phyloP scores from a whole-genome alignment of 192 early-diverging fungal species.

The Linnemannia exigua region DNA sequence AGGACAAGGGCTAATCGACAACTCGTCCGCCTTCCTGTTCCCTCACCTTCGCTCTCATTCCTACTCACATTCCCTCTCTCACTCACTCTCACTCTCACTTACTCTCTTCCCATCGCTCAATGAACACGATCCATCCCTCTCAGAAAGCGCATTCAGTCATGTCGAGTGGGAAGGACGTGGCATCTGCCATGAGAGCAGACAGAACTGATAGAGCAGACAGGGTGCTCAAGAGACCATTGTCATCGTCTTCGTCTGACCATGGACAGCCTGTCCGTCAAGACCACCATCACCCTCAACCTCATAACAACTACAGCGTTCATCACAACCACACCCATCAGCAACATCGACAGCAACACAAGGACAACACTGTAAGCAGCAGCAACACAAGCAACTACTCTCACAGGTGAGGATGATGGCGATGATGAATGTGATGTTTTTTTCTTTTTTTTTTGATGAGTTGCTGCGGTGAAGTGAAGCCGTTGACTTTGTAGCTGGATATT shows the following conservation, averaged over 20 bases:
- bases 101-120: neutral
- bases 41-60: neutral
- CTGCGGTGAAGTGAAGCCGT: neutral
- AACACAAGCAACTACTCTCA: neutral
- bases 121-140: slow-evolving; percentile 27
- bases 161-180: neutral
- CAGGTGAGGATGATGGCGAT: neutral
- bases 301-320: neutral
- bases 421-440: too few species aligned
- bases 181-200: neutral
- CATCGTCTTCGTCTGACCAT: slow-evolving; percentile 6
- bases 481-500: neutral
- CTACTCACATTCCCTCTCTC: too few species aligned
- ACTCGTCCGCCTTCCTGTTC: neutral
- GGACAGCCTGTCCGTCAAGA: neutral
- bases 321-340: neutral
- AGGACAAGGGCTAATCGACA: neutral
- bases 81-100: neutral
- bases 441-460: too few species aligned
- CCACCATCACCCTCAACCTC: neutral
- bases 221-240: neutral
- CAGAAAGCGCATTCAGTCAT: neutral
- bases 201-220: too few species aligned
- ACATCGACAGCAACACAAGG: neutral
- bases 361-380: neutral